Evolutionary conservation across 192 early-diverging fungal species (phyloP).

Genomic region (Podila clonocystis): DNA sequence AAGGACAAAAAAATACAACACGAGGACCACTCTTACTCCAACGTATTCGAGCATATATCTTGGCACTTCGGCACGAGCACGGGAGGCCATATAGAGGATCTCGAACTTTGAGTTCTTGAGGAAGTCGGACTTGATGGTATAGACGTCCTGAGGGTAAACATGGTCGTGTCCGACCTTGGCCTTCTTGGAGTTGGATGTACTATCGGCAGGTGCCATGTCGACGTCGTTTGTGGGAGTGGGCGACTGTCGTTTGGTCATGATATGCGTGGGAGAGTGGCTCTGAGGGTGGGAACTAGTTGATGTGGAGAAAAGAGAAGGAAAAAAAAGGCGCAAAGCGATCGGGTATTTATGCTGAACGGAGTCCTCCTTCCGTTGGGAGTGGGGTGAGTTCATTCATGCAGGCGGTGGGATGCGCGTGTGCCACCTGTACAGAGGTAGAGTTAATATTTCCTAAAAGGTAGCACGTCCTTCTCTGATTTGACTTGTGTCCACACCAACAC

Average conservation of each 20-base stretch:
- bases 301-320: not conserved
- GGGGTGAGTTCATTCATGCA: no score
- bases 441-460: no score
- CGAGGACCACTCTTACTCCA: slow-evolving; percentile 13
- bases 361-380: no score
- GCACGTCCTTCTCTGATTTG: no score
- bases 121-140: slow-evolving; percentile 18
- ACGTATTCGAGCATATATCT: slow-evolving; percentile 34
- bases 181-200: slow-evolving; percentile 13
- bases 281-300: no score
- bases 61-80: slow-evolving; percentile 29
- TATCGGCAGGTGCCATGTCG: slow-evolving; percentile 18
- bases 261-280: not conserved
- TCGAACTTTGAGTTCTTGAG: slow-evolving; percentile 45
- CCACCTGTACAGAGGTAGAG: no score
- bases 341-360: not conserved
- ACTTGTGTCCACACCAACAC: no score
- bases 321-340: not conserved
- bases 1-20: not conserved
- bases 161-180: slow-evolving; percentile 5
- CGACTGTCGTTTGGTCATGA: slow-evolving; percentile 44
- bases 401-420: not conserved
- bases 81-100: slow-evolving; percentile 33
- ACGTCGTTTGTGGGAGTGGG: slow-evolving; percentile 7
- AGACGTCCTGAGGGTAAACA: slow-evolving; percentile 20